Conservation (phyloP, 371 early-diverging fungal species). For the Gilbertella persicaria region DNA sequence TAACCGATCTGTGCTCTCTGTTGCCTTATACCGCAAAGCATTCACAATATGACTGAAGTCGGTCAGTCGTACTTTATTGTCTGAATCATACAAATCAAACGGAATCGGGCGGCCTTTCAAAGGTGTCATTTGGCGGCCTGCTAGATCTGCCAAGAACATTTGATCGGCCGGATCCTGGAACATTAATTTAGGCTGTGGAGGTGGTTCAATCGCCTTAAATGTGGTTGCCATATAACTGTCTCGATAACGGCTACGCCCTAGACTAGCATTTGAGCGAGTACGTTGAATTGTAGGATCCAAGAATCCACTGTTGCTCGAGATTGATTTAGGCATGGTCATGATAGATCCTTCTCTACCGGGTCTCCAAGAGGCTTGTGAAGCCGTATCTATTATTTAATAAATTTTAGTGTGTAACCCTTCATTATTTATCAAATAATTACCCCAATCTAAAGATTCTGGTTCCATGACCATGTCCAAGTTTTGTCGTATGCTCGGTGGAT, state of each 20-base stretch:
- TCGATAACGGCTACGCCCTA: conserved; percentile 40
- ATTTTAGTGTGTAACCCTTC: not conserved
- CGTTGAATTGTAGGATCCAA: not conserved
- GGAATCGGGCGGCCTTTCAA: conserved; percentile 19
- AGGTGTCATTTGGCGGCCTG: conserved; percentile 42
- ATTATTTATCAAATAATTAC: not conserved
- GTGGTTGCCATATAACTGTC: conserved; percentile 45
- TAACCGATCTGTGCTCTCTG: conserved; percentile 36
- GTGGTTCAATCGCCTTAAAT: conserved; percentile 50
- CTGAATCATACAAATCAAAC: conserved; percentile 21
- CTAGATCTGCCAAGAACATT: conserved; percentile 34
- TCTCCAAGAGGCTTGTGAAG: not conserved
- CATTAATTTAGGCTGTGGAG: conserved; percentile 31
- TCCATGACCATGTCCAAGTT: not conserved
- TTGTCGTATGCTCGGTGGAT: not conserved
- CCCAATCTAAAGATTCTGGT: conserved; percentile 5
- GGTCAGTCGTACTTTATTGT: conserved; percentile 32
- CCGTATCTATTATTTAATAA: not conserved
- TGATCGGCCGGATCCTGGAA: conserved; percentile 35
- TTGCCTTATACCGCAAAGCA: conserved; percentile 62
- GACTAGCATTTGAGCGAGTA: conserved; percentile 9
- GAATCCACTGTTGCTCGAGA: not conserved
- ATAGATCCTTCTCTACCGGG: conserved; percentile 14
- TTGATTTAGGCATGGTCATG: conserved; percentile 10
- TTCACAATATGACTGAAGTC: conserved; percentile 57